Percentiles rank a stretch among this genome's conserved stretches.
Evolutionary conservation across 1,139 yeast genomes (phyloP).

Genomic region (Blastobotrys elegans): DNA sequence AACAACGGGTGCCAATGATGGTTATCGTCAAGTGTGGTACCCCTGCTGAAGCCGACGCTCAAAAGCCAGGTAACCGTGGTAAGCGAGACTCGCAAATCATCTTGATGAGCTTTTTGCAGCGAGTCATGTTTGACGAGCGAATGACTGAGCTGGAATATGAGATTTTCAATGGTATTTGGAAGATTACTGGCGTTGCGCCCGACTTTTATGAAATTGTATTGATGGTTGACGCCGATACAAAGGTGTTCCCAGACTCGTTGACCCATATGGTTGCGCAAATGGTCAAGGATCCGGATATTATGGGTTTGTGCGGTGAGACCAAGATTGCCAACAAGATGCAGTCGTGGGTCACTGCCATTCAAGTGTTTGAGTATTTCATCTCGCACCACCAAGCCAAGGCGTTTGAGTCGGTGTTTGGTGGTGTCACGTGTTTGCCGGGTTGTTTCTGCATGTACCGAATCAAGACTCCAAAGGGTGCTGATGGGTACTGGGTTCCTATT

Average conservation of each 20-base stretch:
- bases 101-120: slow-evolving; percentile 34
- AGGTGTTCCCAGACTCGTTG: slow-evolving; percentile 31
- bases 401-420: slow-evolving; percentile 36
- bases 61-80: slow-evolving; percentile 36
- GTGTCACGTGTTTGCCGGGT: slow-evolving; percentile 38
- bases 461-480: slow-evolving; percentile 48
- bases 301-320: slow-evolving; percentile 37
- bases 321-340: slow-evolving; percentile 32
- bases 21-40: slow-evolving; percentile 33
- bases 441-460: slow-evolving; percentile 37
- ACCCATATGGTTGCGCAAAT: slow-evolving; percentile 31
- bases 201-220: slow-evolving; percentile 31
- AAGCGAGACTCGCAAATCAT: slow-evolving; percentile 37
- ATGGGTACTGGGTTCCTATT: slow-evolving; percentile 71
- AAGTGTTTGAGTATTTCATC: slow-evolving; percentile 36
- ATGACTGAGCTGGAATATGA: slow-evolving; percentile 36
- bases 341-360: slow-evolving; percentile 37
- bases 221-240: slow-evolving; percentile 39
- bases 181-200: slow-evolving; percentile 31
- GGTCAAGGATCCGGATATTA: slow-evolving; percentile 31
- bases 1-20: slow-evolving; percentile 50
- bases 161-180: slow-evolving; percentile 30
- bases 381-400: slow-evolving; percentile 37
- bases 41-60: slow-evolving; percentile 35
- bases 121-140: slow-evolving; percentile 36